Evolutionary conservation across 2,329 filamentous ascomycete species (phyloP), one percentile per base, ranked within the genome.

Genomic region (Xylariaceae sp.): DNA sequence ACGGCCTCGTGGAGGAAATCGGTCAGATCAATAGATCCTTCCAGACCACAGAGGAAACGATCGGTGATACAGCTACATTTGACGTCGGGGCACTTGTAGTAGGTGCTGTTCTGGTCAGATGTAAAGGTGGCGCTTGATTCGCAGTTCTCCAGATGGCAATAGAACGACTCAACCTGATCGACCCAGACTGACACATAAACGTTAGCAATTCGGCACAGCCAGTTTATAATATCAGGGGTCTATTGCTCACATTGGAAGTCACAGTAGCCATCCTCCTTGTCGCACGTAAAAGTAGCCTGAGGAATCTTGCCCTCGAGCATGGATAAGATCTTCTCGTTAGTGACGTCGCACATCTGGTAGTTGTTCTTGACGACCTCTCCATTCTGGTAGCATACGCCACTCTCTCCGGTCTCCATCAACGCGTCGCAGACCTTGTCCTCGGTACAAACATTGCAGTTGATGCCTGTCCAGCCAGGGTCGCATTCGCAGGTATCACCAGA

Each of bases 401-500:
- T 91, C 62, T 90, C 83, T 2, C 84, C 84, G 11, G 88, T 86
- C 3, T 90, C 90, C 87, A 96, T 96, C 75, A 99, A 79, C 39
- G 90, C 87, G 72, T 94, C 85, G 71, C 94, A 99, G 13, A 89
- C 92, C 66, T 88, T 79, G 72, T 97, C 82, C 3, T 86, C 85
- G 62, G 88, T 86, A 76, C 94, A 99, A 58, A 99, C 90, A 70
- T 94, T 99, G 83, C 94, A 99, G 79, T 99, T 99, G 77, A 99
- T 93, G 64, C 94, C 94, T 47, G 84, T 84, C 94, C 94, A 99
- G 58, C 94, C 94, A 44, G 96, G 89, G 71, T 92, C 88, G 74
- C 94, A 99, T 48, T 91, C 78, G 76, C 94, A 99, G 47, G 80
- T 78, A 59, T 86, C 81, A 63, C 84, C 86, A 55, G 85, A 78